A percentile compares a stretch with the other conserved stretches of the same genome.
phyloP scores from a whole-genome alignment of 805 yeast genomes.

The Metschnikowia baotianmanensis region DNA sequence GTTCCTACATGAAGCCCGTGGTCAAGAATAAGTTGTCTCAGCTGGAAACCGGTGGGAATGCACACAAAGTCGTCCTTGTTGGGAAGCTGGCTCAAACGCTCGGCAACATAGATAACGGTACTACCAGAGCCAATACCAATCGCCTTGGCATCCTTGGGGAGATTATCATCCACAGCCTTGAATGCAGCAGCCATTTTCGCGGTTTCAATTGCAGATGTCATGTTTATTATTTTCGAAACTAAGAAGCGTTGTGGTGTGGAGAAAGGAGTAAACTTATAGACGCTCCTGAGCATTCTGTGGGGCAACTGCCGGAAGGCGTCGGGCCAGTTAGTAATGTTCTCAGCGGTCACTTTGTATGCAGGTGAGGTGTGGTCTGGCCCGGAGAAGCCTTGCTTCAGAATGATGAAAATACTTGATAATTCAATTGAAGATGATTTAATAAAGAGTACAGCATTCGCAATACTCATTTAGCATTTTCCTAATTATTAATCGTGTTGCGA shows the following conservation, averaged over 20 bases:
- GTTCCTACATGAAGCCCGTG: constrained; percentile 78
- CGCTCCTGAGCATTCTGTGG: constrained; percentile 7
- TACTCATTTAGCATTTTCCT: no score
- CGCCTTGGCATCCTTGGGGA: constrained; percentile 64
- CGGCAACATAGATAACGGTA: constrained; percentile 96
- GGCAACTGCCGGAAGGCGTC: neutral
- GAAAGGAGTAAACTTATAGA: neutral
- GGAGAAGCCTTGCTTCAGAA: no score
- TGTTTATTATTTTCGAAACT: neutral
- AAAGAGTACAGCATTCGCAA: no score
- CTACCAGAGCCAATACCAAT: constrained; percentile 97
- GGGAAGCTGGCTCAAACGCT: constrained; percentile 73
- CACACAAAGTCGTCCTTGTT: constrained; percentile 62
- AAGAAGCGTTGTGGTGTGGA: neutral
- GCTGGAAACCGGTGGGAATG: constrained; percentile 96
- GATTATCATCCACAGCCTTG: constrained; percentile 86
- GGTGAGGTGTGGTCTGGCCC: neutral
- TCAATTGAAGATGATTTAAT: no score
- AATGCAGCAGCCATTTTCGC: constrained; percentile 92
- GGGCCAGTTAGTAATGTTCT: neutral
- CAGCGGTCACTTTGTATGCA: neutral
- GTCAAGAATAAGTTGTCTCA: constrained; percentile 76
- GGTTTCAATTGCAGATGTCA: constrained; percentile 49
- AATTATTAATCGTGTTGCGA: no score
- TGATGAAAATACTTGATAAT: no score